A percentile compares a stretch with the other conserved stretches of the same genome.
phyloP scores from a whole-genome alignment of 1,284 basidiomycete species.

The Veloboletus limbatus region DNA sequence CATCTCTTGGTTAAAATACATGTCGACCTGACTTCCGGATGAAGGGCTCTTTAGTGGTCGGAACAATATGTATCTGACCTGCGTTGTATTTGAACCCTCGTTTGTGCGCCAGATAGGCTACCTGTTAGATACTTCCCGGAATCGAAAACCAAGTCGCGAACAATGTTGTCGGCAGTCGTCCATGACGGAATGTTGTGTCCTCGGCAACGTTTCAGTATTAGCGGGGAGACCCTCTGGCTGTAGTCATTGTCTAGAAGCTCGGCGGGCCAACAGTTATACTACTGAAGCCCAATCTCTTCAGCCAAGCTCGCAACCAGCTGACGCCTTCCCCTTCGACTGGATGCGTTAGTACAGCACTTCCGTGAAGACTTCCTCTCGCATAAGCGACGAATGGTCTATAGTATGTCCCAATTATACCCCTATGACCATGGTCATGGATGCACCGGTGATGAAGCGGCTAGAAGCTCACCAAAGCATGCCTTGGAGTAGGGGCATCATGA shows the following conservation, averaged over 20 bases:
- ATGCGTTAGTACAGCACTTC: constrained; percentile 7
- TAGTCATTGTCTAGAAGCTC: constrained; percentile 17
- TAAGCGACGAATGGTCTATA: constrained; percentile 33
- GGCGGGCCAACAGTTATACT: constrained; percentile 30
- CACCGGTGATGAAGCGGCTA: neutral
- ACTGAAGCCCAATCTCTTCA: constrained; percentile 35
- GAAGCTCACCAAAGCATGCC: constrained; percentile 62
- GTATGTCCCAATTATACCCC: constrained; percentile 37
- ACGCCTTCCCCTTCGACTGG: constrained; percentile 43
- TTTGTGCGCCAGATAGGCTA: neutral
- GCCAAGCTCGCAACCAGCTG: constrained; percentile 43
- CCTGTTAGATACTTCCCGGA: too few species aligned
- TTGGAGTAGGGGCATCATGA: constrained; percentile 65
- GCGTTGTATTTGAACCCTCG: neutral
- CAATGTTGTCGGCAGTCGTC: too few species aligned
- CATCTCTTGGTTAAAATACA: neutral
- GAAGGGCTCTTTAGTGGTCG: neutral
- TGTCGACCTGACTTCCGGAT: neutral
- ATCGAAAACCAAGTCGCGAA: too few species aligned
- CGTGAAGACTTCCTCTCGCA: constrained; percentile 24
- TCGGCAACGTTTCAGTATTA: too few species aligned
- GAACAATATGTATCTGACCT: neutral
- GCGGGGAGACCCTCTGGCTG: too few species aligned
- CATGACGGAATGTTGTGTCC: too few species aligned
- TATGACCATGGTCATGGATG: constrained; percentile 13